Evolutionary conservation across 768 basidiomycete genomes (phyloP), one percentile per base, ranked within the genome.

Genomic region (Tulasnella sp.): DNA sequence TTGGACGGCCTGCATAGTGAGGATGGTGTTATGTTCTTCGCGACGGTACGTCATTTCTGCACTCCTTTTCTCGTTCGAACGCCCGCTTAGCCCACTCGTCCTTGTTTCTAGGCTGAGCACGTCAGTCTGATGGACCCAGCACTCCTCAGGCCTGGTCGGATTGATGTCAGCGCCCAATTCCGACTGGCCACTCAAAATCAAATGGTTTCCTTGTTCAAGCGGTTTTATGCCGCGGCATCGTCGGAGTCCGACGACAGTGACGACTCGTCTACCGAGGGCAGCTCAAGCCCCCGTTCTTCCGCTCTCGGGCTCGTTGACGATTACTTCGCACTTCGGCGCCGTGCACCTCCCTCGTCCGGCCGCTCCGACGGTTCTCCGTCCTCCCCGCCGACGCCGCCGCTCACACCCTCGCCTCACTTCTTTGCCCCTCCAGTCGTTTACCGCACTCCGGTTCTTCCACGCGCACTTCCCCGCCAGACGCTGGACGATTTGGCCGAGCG

Each of bases 11-110:
- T 90, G 18, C 89, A 79, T 2, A 90, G 90, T 83, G 90, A 91
- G 81, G 91, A 91, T 82, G 91, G 91, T 14, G 90, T 89, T 81
- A 84, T 92, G 24, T 89, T 91, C 82, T 91, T 92, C 79, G 90
- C 90, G 0, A 92, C 91, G 14, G 48, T 50, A 50, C 16, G 48
- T 22, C 22, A 16, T 50, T 50, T 20, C 22, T 22, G 3, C 3
- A 3, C 20, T 20, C 22, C 16, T 3, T 22, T 20, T 50, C 18
- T 16, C 22, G 48, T 6, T 20, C 18, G 48, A 50, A 22, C 48
- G 22, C 22, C 48, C 22, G 48, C 48, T 50, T 50, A 50, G 18
- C 22, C 48, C 2, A 18, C 3, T 22, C 20, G 48, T 50, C 18
- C 48, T 37, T 6, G 20, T 50, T 16, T 20, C 48, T 50, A 50